Evolutionary conservation across 2,329 filamentous ascomycete genomes (phyloP).

Genomic region (Neofusicoccum umdonicola): DNA sequence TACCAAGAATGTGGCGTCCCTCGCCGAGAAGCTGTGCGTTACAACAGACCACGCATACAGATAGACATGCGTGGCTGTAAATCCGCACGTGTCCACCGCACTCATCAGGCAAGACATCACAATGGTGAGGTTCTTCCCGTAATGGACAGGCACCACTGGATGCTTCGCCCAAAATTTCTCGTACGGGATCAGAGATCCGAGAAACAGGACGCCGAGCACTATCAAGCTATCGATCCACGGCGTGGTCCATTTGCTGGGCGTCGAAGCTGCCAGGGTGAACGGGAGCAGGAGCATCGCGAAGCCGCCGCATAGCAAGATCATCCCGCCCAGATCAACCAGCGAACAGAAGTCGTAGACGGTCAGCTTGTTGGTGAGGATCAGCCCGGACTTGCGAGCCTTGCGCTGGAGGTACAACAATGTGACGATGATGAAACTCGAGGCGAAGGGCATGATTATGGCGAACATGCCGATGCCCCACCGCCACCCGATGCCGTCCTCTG

Average conservation of each 20-base stretch:
- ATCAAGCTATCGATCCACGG: slow-evolving; percentile 48
- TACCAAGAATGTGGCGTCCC: slow-evolving; percentile 44
- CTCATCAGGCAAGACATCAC: slow-evolving; percentile 39
- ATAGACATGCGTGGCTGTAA: slow-evolving; percentile 48
- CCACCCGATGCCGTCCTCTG: slow-evolving; percentile 40
- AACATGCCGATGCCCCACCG: slow-evolving; percentile 47
- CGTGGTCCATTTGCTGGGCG: slow-evolving; percentile 43
- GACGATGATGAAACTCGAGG: slow-evolving; percentile 36
- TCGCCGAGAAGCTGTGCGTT: slow-evolving; percentile 41
- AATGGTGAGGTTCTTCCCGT: slow-evolving; percentile 47
- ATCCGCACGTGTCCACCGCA: slow-evolving; percentile 45
- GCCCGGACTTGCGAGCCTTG: slow-evolving; percentile 30
- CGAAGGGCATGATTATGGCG: slow-evolving; percentile 40
- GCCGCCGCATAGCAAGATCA: slow-evolving; percentile 48
- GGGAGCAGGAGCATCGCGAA: slow-evolving; percentile 51
- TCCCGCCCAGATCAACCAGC: slow-evolving; percentile 42
- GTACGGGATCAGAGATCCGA: slow-evolving; percentile 48
- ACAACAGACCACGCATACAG: slow-evolving; percentile 49
- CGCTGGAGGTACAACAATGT: slow-evolving; percentile 39
- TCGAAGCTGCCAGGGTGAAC: slow-evolving; percentile 45
- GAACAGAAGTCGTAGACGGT: slow-evolving; percentile 37
- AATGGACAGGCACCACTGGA: slow-evolving; percentile 47
- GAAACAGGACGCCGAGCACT: slow-evolving; percentile 40
- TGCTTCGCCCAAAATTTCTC: slow-evolving; percentile 46
- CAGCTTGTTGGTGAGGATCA: slow-evolving; percentile 26